Percentiles rank a stretch among this genome's conserved stretches.
Conservation (phyloP, 2,329 filamentous ascomycete genomes). For the Fusarium paranaense region DNA sequence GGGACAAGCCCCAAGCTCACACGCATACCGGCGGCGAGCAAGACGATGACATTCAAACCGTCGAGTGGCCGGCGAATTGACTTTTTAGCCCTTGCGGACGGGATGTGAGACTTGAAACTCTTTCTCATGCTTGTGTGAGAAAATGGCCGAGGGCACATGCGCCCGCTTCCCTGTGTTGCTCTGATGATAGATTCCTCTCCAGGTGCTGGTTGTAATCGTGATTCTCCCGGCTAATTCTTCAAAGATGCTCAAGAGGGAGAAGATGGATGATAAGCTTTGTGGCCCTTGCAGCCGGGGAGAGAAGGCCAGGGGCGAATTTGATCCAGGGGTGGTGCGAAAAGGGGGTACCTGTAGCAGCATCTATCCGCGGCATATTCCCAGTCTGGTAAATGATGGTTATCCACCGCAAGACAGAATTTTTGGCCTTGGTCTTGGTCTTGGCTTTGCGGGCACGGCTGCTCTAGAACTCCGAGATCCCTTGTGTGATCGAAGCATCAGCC, state of each 20-base stretch:
- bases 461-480: not conserved
- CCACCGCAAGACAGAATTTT: conserved; percentile 13
- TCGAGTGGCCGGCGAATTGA: not conserved
- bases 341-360: conserved; percentile 15
- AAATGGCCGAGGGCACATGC: not conserved
- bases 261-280: conserved; percentile 24
- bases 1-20: conserved; percentile 15
- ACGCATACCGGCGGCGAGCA: conserved; percentile 1
- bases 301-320: conserved; percentile 20
- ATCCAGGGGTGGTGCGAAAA: conserved; percentile 22
- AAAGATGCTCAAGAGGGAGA: conserved; percentile 3
- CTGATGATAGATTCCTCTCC: conserved; percentile 10
- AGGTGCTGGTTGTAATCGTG: conserved; percentile 7
- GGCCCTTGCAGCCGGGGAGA: conserved; percentile 10
- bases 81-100: not conserved
- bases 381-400: conserved; percentile 13
- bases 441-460: not conserved
- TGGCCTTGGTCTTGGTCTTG: not conserved
- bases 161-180: conserved; percentile 5
- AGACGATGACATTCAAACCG: conserved; percentile 4
- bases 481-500: conserved; percentile 8
- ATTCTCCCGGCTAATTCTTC: not conserved
- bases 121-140: not conserved
- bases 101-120: conserved; percentile 4
- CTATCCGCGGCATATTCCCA: conserved; percentile 33